phyloP scores from a whole-genome alignment of 176 grass and related monocot genomes.

The Aegilops umbellulata region DNA sequence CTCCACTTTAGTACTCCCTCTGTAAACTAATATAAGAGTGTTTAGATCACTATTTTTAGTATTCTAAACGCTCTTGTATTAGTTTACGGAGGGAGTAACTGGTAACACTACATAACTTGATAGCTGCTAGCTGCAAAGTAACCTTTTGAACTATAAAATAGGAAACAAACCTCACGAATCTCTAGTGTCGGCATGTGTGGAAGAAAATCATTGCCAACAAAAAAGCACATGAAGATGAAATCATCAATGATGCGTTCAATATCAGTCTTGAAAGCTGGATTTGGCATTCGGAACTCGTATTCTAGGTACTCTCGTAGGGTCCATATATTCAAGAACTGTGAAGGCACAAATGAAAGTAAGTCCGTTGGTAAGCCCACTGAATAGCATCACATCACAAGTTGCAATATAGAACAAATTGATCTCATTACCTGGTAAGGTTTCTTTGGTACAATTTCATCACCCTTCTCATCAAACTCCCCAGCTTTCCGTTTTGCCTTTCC shows the following conservation, averaged over 20 bases:
- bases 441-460: constrained; percentile 60
- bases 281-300: constrained; percentile 92
- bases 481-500: constrained; percentile 95
- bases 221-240: constrained; percentile 99
- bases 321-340: constrained; percentile 98
- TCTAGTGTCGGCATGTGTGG: constrained; percentile 98
- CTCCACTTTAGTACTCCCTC: neutral
- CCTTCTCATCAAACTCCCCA: constrained; percentile 94
- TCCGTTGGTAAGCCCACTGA: neutral
- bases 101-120: neutral
- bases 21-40: too few relatives aligned
- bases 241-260: constrained; percentile 96
- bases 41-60: too few relatives aligned
- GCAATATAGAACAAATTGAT: neutral
- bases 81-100: neutral
- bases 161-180: constrained; percentile 86
- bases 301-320: constrained; percentile 94
- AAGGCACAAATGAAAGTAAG: constrained; percentile 13
- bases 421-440: constrained; percentile 90
- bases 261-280: constrained; percentile 80
- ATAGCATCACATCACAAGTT: neutral
- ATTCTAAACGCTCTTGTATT: too few relatives aligned
- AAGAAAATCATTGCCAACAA: constrained; percentile 99
- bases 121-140: constrained; percentile 12
- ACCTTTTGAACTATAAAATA: constrained; percentile 24